Percentiles rank a stretch among this genome's conserved stretches.
phyloP scores from a whole-genome alignment of 768 basidiomycete genomes.

The Boletus vinaceobasis region DNA sequence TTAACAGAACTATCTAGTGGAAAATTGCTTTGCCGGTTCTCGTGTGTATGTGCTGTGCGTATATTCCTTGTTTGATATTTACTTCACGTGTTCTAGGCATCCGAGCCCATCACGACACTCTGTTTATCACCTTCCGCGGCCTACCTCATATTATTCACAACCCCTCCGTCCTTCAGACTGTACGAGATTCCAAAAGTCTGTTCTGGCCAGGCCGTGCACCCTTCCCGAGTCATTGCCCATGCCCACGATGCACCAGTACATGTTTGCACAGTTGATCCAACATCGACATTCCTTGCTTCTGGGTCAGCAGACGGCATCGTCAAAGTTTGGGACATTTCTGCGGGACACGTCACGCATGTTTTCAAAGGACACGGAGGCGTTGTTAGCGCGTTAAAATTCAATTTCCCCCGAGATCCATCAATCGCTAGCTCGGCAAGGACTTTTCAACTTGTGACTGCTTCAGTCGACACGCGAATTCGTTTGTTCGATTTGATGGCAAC shows the following conservation, averaged over 20 bases:
- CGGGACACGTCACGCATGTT: constrained; percentile 88
- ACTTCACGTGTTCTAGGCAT: constrained; percentile 56
- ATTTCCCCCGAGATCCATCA: constrained; percentile 64
- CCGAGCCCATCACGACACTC: constrained; percentile 78
- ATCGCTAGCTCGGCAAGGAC: constrained; percentile 43
- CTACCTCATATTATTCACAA: constrained; percentile 76
- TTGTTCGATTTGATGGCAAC: constrained; percentile 80
- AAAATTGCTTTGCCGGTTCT: constrained; percentile 72
- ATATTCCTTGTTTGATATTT: background rate
- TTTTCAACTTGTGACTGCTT: constrained; percentile 86
- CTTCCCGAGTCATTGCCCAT: constrained; percentile 70
- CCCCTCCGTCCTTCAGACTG: constrained; percentile 75
- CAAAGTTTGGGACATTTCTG: constrained; percentile 91
- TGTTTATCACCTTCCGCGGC: constrained; percentile 74
- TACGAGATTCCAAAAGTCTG: constrained; percentile 67
- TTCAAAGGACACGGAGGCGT: constrained; percentile 98
- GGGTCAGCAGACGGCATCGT: constrained; percentile 96
- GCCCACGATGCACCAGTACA: constrained; percentile 96
- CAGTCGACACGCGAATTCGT: constrained; percentile 89
- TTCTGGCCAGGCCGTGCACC: constrained; percentile 52
- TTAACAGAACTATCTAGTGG: constrained; percentile 80
- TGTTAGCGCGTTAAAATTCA: constrained; percentile 86
- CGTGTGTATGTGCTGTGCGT: constrained; percentile 57
- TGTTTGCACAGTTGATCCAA: constrained; percentile 79
- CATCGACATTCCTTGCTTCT: constrained; percentile 88